These are phyloP conservation scores for Articulospora tetracladia DNA, from an alignment of 495 filamentous ascomycete species.

Conservation along the genomic window DNA sequence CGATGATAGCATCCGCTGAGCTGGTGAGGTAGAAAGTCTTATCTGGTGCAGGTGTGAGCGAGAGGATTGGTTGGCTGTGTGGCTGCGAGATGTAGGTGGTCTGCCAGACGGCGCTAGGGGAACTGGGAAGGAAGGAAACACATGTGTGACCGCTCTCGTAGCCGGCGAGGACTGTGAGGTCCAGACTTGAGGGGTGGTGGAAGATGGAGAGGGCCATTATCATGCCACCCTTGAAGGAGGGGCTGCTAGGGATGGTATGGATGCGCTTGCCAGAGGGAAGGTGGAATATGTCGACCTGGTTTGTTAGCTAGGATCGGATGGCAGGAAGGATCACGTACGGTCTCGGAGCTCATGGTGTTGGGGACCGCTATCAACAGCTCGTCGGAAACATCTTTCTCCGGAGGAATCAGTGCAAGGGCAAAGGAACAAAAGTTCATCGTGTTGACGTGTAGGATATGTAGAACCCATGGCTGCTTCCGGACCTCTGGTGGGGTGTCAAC, in stretches of 20 bases:
- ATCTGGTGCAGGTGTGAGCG: conserved; percentile 58
- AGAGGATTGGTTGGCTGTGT: conserved; percentile 84
- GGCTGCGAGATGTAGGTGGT: conserved; percentile 60
- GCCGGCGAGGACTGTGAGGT: conserved; percentile 57
- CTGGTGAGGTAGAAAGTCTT: conserved; percentile 64
- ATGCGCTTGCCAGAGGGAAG: conserved; percentile 69
- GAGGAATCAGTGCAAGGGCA: conserved; percentile 21
- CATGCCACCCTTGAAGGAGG: conserved; percentile 71
- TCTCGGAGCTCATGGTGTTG: conserved; percentile 70
- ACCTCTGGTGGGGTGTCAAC: conserved; percentile 48
- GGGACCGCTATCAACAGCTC: conserved; percentile 67
- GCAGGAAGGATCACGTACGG: conserved; percentile 39
- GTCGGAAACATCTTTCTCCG: not conserved
- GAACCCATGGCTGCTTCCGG: conserved; percentile 71
- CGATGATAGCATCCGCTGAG: conserved; percentile 60
- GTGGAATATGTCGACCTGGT: conserved; percentile 78
- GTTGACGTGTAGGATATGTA: conserved; percentile 81
- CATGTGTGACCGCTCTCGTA: conserved; percentile 82
- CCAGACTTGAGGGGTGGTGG: conserved; percentile 25
- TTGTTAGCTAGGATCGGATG: not conserved
- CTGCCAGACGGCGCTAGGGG: conserved; percentile 42
- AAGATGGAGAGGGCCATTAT: conserved; percentile 78
- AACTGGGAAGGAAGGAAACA: conserved; percentile 30
- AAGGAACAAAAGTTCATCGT: conserved; percentile 97
- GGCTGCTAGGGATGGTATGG: conserved; percentile 58